A percentile compares a stretch with the other conserved stretches of the same genome.
phyloP scores from a whole-genome alignment of 2,329 filamentous ascomycete species.

The Fusarium sp. region DNA sequence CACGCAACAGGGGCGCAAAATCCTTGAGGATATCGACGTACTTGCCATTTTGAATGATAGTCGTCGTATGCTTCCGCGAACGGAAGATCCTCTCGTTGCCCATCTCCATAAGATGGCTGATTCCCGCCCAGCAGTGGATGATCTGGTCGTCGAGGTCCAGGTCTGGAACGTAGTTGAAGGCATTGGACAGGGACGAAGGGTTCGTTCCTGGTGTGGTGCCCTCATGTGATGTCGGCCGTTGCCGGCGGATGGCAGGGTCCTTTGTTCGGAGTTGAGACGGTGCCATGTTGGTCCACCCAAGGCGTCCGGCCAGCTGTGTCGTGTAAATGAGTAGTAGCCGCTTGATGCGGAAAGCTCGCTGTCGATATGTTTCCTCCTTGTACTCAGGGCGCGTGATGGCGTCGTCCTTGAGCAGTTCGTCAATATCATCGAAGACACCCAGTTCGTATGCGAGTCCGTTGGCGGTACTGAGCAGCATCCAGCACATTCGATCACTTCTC shows the following conservation, averaged over 20 bases:
- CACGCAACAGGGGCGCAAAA: conserved; percentile 77
- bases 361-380: conserved; percentile 77
- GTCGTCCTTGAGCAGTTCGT: conserved; percentile 68
- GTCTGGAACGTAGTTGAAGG: conserved; percentile 72
- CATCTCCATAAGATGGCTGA: conserved; percentile 90
- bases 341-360: conserved; percentile 81
- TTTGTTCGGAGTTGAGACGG: conserved; percentile 69
- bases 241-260: conserved; percentile 63
- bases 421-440: conserved; percentile 92
- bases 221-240: conserved; percentile 60
- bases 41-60: conserved; percentile 83
- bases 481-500: conserved; percentile 94
- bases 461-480: conserved; percentile 94
- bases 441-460: conserved; percentile 91
- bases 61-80: conserved; percentile 84
- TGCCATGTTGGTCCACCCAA: conserved; percentile 94
- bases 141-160: conserved; percentile 72
- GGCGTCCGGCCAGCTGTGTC: conserved; percentile 88
- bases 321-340: conserved; percentile 89
- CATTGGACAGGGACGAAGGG: conserved; percentile 62
- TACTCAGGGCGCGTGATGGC: conserved; percentile 69
- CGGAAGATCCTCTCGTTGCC: conserved; percentile 89
- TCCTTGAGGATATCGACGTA: conserved; percentile 83
- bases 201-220: conserved; percentile 68
- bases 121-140: conserved; percentile 90